Evolutionary conservation across 129 eudicot species (phyloP).

Genomic region (Lonicera japonica): DNA sequence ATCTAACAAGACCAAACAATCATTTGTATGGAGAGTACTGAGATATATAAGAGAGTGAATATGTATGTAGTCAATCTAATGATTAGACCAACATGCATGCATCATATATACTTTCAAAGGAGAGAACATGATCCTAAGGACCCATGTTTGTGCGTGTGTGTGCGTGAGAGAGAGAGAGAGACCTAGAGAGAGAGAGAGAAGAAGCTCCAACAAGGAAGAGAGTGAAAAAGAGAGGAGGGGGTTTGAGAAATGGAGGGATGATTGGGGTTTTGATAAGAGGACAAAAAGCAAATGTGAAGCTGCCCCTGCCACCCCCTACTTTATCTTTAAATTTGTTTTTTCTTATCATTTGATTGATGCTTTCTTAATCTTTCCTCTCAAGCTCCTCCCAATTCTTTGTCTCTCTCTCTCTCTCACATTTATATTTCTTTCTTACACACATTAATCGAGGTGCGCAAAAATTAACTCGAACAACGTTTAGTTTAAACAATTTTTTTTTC

Average conservation of each 20-base stretch:
- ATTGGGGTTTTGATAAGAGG: constrained; percentile 51
- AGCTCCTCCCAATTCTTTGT: constrained; percentile 27
- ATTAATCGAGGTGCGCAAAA: too few relatives aligned
- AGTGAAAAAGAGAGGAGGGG: constrained; percentile 5
- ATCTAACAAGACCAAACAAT: not conserved
- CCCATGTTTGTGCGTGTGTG: not conserved
- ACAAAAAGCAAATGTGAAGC: constrained; percentile 58
- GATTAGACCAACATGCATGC: not conserved
- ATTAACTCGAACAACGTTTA: too few relatives aligned
- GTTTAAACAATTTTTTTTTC: too few relatives aligned
- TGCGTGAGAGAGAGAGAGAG: not conserved
- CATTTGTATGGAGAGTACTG: not conserved
- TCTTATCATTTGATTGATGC: constrained; percentile 33
- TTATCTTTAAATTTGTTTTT: constrained; percentile 43
- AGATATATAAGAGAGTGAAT: too few relatives aligned
- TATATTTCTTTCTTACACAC: not conserved
- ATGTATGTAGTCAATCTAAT: not conserved
- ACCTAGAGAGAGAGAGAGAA: constrained; percentile 17
- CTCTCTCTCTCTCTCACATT: constrained; percentile 11
- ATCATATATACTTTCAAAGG: not conserved
- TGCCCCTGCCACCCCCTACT: constrained; percentile 25
- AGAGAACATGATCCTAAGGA: not conserved
- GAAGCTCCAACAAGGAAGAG: constrained; percentile 14
- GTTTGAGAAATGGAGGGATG: constrained; percentile 33
- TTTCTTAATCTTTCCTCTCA: constrained; percentile 52